These are phyloP conservation scores for Xylaria acuta DNA, from an alignment of 495 filamentous ascomycete species.

Conservation along the genomic window DNA sequence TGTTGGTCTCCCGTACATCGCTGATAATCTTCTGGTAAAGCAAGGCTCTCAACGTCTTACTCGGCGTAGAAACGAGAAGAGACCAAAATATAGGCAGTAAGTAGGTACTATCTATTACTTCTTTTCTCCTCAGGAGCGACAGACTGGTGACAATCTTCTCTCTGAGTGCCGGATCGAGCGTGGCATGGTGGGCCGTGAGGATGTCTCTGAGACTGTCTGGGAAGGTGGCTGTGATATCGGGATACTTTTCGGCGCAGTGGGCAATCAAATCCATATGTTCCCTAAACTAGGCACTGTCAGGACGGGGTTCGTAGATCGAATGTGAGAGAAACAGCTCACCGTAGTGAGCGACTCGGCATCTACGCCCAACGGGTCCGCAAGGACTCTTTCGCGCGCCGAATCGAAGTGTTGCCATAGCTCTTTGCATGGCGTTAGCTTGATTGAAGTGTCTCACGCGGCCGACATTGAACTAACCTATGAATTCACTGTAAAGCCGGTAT, in stretches of 20 bases:
- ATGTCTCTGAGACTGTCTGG: conserved; percentile 81
- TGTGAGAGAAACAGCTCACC: neutral
- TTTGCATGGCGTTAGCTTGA: conserved; percentile 25
- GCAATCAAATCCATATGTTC: conserved; percentile 89
- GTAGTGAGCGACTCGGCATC: conserved; percentile 70
- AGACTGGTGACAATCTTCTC: conserved; percentile 95
- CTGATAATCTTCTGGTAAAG: conserved; percentile 91
- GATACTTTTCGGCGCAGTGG: conserved; percentile 93
- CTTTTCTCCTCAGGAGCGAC: conserved; percentile 86
- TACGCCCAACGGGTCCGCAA: conserved; percentile 74
- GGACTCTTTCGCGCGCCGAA: conserved; percentile 86
- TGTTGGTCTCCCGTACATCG: conserved; percentile 84
- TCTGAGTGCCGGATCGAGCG: conserved; percentile 78
- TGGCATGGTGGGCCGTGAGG: conserved; percentile 78
- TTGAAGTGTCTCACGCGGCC: conserved; percentile 29
- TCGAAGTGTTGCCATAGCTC: conserved; percentile 88
- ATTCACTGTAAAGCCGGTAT: conserved; percentile 18
- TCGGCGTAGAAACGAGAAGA: conserved; percentile 83
- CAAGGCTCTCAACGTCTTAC: conserved; percentile 82
- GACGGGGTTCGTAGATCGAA: neutral
- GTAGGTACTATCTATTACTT: conserved; percentile 81
- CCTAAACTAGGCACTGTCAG: conserved; percentile 61
- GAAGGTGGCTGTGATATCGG: conserved; percentile 75
- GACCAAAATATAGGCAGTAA: conserved; percentile 91
- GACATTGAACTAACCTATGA: conserved; percentile 23